Base-by-base conservation (phyloP, 306 rosid species). In the Leucaena leucocephala region DNA sequence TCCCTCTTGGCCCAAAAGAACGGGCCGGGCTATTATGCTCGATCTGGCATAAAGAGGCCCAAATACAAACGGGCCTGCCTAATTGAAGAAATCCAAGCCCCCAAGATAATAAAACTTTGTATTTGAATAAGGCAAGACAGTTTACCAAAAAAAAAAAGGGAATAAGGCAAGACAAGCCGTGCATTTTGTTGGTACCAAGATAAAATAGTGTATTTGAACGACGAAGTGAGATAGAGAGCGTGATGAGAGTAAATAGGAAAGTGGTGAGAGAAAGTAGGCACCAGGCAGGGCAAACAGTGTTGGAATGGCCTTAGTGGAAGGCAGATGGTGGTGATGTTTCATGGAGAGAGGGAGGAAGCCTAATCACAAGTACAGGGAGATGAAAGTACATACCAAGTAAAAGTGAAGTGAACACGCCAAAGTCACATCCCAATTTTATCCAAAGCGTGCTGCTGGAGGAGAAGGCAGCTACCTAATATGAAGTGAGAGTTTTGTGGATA, bases 401-500 rank as follows among this genome's bases (percentile, higher is more conserved):
- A 54, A 21, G 11, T 11, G 57, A 42, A 80, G 87, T 76, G 77
- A 76, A 80, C 3, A 17, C 22, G 57, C 74, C 35, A 74, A 76
- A 52, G 83, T 85, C 85, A 78, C 83, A 14, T 63, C 68, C 19
- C 6, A 59, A 38, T 38, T 59, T 27, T 12, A 81, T 77, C 85
- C 17, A 14, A 65, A 80, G 16, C 46, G 52, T 65, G 44, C 1
- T 36, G 44, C 7, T 6, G 7, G 42, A 6, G 42, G 42, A 38
- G 42, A 4, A 3, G 42, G 42, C 42, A 38, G 42, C 42, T 38
- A 38, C 42, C 42, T 38, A 38, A 38, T 5, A 0, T 45, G 39
- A 81, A 84, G 80, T 81, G 80, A 78, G 59, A 38, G 67, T 55
- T 74, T 75, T 54, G 85, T 75, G 83, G 79, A 65, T 71, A 33